Evolutionary conservation across 257 asterid species (phyloP), one percentile per base, ranked within the genome.

Genomic region (Handroanthus guayacan): DNA sequence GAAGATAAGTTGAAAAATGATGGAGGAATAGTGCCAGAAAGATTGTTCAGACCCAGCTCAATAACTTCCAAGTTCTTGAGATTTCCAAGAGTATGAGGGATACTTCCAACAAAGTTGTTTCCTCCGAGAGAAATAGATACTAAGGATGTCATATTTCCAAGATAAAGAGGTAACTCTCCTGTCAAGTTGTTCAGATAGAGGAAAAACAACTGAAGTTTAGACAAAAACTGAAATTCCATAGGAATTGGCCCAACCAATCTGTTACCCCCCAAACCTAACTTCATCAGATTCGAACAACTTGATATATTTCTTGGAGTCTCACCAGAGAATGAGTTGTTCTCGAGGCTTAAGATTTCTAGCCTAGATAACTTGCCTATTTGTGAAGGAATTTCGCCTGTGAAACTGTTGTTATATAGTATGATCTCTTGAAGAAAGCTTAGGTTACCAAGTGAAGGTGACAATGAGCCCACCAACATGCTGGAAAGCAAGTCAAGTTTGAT

Each of bases 1-100:
- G 75, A 76, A 5, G 75, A 67, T 43, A 76, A 25, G 74, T 76
- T 67, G 81, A 77, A 58, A 69, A 77, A 66, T 0, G 81, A 69
- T 6, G 61, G 34, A 18, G 80, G 75, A 37, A 76, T 39, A 9
- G 9, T 3, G n/a, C 55, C 75, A 31, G 75, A 31, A 5, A 76
- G 25, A 34, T 44, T 67, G 39, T 76, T 75, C 17, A 54, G 1
- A 8, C 68, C 74, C 5, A 67, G 18, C 11, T 55, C 50, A 45
- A 67, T 54, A 17, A 7, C n/a, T n/a, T 39, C 39, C 57, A 76
- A 57, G 25, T 76, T 37, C 16, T 45, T 55, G 0, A 75, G 75
- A 52, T 34, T 48, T 5, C 62, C 52, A 67, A 76, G 72, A 67
- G 72, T 65, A 56, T 55, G 39, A 5, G 69, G 80, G 37, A 67